A percentile compares a stretch with the other conserved stretches of the same genome.
These are phyloP conservation scores for Colletotrichum costaricense DNA, from an alignment of 2,329 filamentous ascomycete genomes.

Conservation along the genomic window DNA sequence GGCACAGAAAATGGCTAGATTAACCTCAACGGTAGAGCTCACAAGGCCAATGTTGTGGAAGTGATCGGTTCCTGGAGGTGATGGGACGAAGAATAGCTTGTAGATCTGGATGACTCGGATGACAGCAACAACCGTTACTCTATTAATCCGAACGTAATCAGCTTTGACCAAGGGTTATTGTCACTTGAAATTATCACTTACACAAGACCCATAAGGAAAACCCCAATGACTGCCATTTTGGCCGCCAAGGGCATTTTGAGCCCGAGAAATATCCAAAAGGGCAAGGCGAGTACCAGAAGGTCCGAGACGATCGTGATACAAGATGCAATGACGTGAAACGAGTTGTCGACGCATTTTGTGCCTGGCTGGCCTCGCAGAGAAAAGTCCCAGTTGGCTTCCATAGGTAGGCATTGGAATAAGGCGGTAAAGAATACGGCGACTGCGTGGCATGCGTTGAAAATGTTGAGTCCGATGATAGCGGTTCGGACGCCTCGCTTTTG, in stretches of 20 bases:
- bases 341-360: not conserved
- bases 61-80: conserved; percentile 35
- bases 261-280: conserved; percentile 52
- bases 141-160: conserved; percentile 23
- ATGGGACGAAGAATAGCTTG: conserved; percentile 36
- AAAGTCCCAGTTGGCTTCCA: conserved; percentile 47
- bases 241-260: conserved; percentile 50
- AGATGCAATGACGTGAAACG: conserved; percentile 5
- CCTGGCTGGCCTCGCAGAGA: not conserved
- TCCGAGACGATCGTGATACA: conserved; percentile 5
- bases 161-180: not conserved
- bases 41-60: conserved; percentile 46
- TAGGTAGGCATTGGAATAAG: conserved; percentile 52
- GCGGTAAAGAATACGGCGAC: conserved; percentile 49
- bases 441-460: conserved; percentile 39
- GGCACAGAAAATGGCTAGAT: conserved; percentile 50
- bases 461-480: not conserved
- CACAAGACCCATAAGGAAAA: conserved; percentile 52
- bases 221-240: conserved; percentile 51
- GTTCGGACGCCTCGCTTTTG: conserved; percentile 46
- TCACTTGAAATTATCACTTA: conserved; percentile 38
- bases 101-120: conserved; percentile 46
- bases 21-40: conserved; percentile 47
- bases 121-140: conserved; percentile 45
- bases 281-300: conserved; percentile 40